Evolutionary conservation across 2,329 filamentous ascomycete genomes (phyloP).

Genomic region (Talaromyces sp.): DNA sequence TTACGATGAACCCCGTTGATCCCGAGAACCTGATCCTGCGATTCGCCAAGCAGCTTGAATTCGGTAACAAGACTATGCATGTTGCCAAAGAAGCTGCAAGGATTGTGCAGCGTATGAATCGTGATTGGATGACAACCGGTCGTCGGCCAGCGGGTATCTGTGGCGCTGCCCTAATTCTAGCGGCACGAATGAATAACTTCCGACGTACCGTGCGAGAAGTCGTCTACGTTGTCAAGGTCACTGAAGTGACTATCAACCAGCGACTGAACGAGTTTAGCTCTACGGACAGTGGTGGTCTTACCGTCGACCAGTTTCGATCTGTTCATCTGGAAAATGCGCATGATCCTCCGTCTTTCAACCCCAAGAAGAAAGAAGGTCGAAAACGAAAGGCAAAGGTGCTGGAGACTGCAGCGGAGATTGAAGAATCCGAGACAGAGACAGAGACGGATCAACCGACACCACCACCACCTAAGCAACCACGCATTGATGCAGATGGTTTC

Average conservation of each 20-base stretch:
- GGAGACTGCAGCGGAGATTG: slow-evolving; percentile 42
- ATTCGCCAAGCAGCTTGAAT: slow-evolving; percentile 89
- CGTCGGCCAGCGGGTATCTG: slow-evolving; percentile 91
- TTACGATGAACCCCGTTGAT: slow-evolving; percentile 72
- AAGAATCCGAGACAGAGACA: slow-evolving; percentile 47
- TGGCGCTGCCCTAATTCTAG: slow-evolving; percentile 89
- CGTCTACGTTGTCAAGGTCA: slow-evolving; percentile 97
- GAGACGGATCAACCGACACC: slow-evolving; percentile 21
- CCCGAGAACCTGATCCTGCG: slow-evolving; percentile 88
- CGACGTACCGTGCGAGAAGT: slow-evolving; percentile 88
- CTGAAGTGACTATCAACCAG: slow-evolving; percentile 86
- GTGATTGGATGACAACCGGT: slow-evolving; percentile 96
- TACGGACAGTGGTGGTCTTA: slow-evolving; percentile 79
- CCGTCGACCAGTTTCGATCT: slow-evolving; percentile 75
- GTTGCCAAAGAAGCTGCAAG: slow-evolving; percentile 86
- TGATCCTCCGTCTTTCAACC: slow-evolving; percentile 77
- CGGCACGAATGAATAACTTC: slow-evolving; percentile 97
- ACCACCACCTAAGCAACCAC: slow-evolving; percentile 36
- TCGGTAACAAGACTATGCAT: slow-evolving; percentile 74
- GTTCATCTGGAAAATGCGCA: slow-evolving; percentile 62
- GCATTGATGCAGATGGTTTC: slow-evolving; percentile 67
- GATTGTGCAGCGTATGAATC: slow-evolving; percentile 87
- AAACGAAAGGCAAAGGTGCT: slow-evolving; percentile 30
- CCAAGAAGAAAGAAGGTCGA: slow-evolving; percentile 56
- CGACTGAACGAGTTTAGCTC: slow-evolving; percentile 88